Evolutionary conservation across 176 grass and related monocot genomes (phyloP).

Genomic region (Triticum monococcum): DNA sequence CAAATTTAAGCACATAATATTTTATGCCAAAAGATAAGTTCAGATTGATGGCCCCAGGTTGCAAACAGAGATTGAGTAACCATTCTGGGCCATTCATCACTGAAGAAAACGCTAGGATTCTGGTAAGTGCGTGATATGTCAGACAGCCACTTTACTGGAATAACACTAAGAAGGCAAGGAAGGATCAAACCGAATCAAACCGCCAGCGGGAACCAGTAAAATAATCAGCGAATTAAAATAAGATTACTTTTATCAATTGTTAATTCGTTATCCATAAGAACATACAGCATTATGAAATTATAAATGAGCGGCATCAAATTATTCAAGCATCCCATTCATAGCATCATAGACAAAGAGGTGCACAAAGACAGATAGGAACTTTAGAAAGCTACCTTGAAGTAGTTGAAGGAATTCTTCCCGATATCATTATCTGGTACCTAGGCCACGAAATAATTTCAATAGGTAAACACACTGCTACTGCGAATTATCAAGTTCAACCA

Average conservation of each 20-base stretch:
- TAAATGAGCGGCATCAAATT: not conserved
- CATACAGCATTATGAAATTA: not conserved
- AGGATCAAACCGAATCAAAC: not conserved
- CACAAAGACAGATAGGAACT: not conserved
- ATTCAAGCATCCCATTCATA: constrained; percentile 7
- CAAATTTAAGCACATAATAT: not conserved
- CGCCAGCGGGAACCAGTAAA: constrained; percentile 1
- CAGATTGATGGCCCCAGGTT: not conserved
- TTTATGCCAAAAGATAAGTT: not conserved
- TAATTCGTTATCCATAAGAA: not conserved
- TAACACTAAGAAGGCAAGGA: not conserved
- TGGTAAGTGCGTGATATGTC: not conserved
- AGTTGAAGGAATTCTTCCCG: constrained; percentile 95
- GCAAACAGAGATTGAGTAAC: not conserved
- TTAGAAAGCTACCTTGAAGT: constrained; percentile 67
- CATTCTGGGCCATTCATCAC: not conserved
- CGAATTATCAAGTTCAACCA: constrained; percentile 13
- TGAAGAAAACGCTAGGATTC: not conserved
- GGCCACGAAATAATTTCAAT: constrained; percentile 16
- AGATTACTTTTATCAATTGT: not conserved
- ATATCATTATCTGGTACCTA: constrained; percentile 94
- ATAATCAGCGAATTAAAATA: not conserved
- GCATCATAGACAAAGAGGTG: not conserved
- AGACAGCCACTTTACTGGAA: not conserved
- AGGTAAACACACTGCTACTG: constrained; percentile 30